These are phyloP conservation scores for Chaetoscypha palmicola DNA, from an alignment of 2,329 filamentous ascomycete species.

Conservation along the genomic window DNA sequence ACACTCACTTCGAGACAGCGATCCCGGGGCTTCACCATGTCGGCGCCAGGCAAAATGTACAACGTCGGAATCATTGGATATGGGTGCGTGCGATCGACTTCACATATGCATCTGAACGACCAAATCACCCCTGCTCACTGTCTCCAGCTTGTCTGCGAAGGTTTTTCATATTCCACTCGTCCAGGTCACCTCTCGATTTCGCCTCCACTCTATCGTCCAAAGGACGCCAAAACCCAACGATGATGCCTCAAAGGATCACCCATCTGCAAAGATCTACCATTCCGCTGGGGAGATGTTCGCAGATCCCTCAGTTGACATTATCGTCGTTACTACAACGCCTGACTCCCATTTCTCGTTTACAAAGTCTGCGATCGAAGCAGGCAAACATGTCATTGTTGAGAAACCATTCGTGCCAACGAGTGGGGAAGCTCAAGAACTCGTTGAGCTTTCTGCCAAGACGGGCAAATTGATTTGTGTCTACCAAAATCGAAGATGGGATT, in stretches of 20 bases:
- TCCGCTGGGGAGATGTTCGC: conserved; percentile 55
- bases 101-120: no score
- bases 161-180: conserved; percentile 81
- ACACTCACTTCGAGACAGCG: background rate
- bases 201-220: conserved; percentile 69
- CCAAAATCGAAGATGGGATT: conserved; percentile 59
- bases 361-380: conserved; percentile 56
- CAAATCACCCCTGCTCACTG: conserved; percentile 14
- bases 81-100: conserved; percentile 28
- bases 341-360: conserved; percentile 62
- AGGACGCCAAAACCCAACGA: conserved; percentile 56
- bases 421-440: conserved; percentile 59
- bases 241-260: conserved; percentile 63
- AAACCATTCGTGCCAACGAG: conserved; percentile 74
- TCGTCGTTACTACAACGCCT: conserved; percentile 66
- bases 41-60: conserved; percentile 35
- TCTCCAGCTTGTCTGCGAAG: conserved; percentile 55
- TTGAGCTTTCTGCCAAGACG: conserved; percentile 32
- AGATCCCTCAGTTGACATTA: conserved; percentile 59
- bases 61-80: conserved; percentile 55
- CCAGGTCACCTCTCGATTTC: conserved; percentile 53
- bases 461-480: conserved; percentile 40
- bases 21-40: conserved; percentile 1
- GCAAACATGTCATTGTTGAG: conserved; percentile 75
- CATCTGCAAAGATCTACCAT: conserved; percentile 56